Conservation (phyloP, 2,329 filamentous ascomycete genomes). For the Pseudogymnoascus sp. region DNA sequence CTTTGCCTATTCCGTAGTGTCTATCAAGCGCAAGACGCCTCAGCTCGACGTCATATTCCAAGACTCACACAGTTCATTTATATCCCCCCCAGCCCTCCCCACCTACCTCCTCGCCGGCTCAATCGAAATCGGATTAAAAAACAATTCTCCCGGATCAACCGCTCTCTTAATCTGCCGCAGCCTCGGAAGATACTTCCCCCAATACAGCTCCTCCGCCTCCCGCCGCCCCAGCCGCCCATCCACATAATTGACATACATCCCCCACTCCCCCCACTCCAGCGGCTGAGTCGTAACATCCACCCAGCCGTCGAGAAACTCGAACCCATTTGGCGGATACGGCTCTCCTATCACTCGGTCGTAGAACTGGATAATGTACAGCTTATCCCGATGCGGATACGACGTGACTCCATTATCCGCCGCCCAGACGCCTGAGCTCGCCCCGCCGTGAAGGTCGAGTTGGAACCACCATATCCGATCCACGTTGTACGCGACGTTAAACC, state of each 20-base stretch:
- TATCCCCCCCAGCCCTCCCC: too few species aligned
- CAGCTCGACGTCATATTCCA: not conserved
- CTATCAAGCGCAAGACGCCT: not conserved
- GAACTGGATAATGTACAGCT: conserved; percentile 56
- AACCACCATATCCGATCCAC: conserved; percentile 49
- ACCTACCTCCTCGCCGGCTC: not conserved
- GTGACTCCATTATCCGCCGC: conserved; percentile 44
- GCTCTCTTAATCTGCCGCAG: not conserved
- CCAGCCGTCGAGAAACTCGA: not conserved
- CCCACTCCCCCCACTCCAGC: not conserved
- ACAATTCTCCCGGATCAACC: not conserved
- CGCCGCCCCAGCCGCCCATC: not conserved
- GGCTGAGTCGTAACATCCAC: not conserved
- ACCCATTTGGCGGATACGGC: not conserved
- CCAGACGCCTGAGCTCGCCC: conserved; percentile 37
- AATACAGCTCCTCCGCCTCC: conserved; percentile 1
- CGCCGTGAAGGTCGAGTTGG: conserved; percentile 57
- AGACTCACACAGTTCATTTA: not conserved
- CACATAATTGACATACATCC: not conserved
- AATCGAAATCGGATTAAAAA: conserved; percentile 1
- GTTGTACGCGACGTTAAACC: conserved; percentile 48
- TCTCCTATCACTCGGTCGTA: conserved; percentile 47
- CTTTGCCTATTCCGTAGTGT: not conserved
- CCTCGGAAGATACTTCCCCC: not conserved
- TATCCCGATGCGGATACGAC: conserved; percentile 57